These are phyloP conservation scores for Veloporphyrellus conicus DNA, from an alignment of 1,284 basidiomycete species.

Conservation along the genomic window DNA sequence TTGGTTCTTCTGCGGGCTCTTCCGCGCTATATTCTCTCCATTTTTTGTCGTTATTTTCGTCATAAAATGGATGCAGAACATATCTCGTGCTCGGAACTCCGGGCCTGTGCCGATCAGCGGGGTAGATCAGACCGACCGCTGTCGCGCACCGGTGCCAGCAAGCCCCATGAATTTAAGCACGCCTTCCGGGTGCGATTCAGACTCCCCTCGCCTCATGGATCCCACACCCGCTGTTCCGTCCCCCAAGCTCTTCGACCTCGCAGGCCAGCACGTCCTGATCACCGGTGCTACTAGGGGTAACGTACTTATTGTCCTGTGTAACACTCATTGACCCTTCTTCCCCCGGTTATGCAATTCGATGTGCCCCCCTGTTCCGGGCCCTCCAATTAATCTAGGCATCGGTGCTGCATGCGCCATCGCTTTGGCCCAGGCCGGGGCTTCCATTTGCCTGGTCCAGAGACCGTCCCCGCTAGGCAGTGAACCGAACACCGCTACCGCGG, in stretches of 20 bases:
- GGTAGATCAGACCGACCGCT: slow-evolving; percentile 20
- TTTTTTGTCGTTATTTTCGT: slow-evolving; percentile 13
- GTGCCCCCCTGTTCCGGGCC: slow-evolving; percentile 9
- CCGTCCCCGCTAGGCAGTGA: slow-evolving; percentile 32
- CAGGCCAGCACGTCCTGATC: slow-evolving; percentile 59
- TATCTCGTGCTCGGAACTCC: slow-evolving; percentile 22
- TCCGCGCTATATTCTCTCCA: slow-evolving; percentile 9
- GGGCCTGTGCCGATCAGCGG: slow-evolving; percentile 32
- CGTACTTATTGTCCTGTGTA: slow-evolving; percentile 25
- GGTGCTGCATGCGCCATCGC: slow-evolving; percentile 70
- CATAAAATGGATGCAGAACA: not conserved
- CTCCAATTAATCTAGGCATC: slow-evolving; percentile 50
- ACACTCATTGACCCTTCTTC: slow-evolving; percentile 11
- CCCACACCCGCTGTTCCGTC: slow-evolving; percentile 43
- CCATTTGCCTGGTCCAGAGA: slow-evolving; percentile 76
- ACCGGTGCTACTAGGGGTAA: slow-evolving; percentile 67
- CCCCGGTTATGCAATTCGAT: slow-evolving; percentile 16
- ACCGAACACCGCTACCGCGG: slow-evolving; percentile 55
- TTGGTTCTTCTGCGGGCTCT: slow-evolving; percentile 20
- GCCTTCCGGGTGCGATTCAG: slow-evolving; percentile 6
- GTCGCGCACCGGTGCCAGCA: not conserved
- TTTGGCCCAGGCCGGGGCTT: slow-evolving; percentile 76
- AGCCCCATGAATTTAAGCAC: slow-evolving; percentile 26
- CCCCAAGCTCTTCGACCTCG: slow-evolving; percentile 57
- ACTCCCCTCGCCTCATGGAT: slow-evolving; percentile 35